phyloP scores from a whole-genome alignment of 2,329 filamentous ascomycete genomes.

The Penicillium corylophilum region DNA sequence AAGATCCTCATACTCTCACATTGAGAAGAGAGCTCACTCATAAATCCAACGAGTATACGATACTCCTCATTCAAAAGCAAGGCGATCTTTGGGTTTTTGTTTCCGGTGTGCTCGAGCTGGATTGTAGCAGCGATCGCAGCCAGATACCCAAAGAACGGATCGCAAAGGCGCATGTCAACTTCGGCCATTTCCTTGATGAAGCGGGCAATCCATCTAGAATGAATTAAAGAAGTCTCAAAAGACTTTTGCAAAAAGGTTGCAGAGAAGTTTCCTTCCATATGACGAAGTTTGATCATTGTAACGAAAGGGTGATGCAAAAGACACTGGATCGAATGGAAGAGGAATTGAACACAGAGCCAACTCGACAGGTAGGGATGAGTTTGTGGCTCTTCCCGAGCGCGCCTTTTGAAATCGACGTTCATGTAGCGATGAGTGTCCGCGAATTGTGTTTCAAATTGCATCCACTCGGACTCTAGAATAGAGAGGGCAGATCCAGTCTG shows the following conservation, averaged over 20 bases:
- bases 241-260: constrained; percentile 30
- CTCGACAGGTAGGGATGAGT: constrained; percentile 23
- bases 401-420: constrained; percentile 26
- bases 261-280: constrained; percentile 23
- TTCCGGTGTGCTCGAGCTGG: constrained; percentile 28
- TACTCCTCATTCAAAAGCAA: constrained; percentile 24
- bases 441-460: constrained; percentile 29
- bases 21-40: constrained; percentile 19
- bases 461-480: constrained; percentile 26
- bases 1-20: constrained; percentile 24
- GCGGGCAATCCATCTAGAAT: constrained; percentile 28
- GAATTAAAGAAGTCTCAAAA: constrained; percentile 27
- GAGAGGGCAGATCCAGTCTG: constrained; percentile 25
- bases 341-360: constrained; percentile 29
- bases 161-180: constrained; percentile 20
- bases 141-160: constrained; percentile 29
- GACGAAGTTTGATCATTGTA: constrained; percentile 28
- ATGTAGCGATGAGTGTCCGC: constrained; percentile 28
- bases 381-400: constrained; percentile 23
- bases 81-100: constrained; percentile 26
- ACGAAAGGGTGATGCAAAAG: constrained; percentile 29
- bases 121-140: constrained; percentile 30
- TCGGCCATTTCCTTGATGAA: constrained; percentile 27
- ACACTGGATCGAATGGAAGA: constrained; percentile 27
- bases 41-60: constrained; percentile 21